These are phyloP conservation scores for Actinomucor elegans DNA, from an alignment of 371 early-diverging fungal genomes.

Conservation along the genomic window DNA sequence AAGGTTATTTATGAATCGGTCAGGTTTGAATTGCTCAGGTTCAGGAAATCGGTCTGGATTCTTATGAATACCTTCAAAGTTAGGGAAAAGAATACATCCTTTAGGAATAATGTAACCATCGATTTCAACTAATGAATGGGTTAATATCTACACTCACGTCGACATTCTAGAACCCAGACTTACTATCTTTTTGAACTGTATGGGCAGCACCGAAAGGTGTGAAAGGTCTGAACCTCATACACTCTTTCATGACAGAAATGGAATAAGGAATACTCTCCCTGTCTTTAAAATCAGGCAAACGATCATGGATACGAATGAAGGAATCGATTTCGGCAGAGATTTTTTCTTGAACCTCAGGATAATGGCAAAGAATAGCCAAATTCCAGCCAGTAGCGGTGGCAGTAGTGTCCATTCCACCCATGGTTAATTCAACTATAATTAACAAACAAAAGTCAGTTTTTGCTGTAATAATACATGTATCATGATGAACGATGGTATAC, in stretches of 20 bases:
- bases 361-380: conserved; percentile 11
- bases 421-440: conserved; percentile 10
- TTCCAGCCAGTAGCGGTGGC: conserved; percentile 9
- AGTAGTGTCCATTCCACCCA: conserved; percentile 17
- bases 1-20: conserved; percentile 11
- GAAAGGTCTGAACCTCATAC: conserved; percentile 7
- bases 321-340: conserved; percentile 9
- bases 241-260: conserved; percentile 14
- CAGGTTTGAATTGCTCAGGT: conserved; percentile 14
- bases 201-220: conserved; percentile 14
- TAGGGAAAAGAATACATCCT: conserved; percentile 1
- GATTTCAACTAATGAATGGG: conserved; percentile 3
- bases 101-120: conserved; percentile 12
- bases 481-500: not conserved
- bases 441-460: not conserved
- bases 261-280: conserved; percentile 9
- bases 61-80: conserved; percentile 13
- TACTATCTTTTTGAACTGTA: conserved; percentile 8
- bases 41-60: conserved; percentile 4
- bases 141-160: too few relatives aligned
- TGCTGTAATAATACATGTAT: not conserved
- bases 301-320: not conserved
- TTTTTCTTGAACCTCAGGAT: conserved; percentile 10
- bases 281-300: conserved; percentile 5
- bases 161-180: too few relatives aligned